phyloP scores from a whole-genome alignment of 169 alveolate genomes.

The Miamiensis avidus region DNA sequence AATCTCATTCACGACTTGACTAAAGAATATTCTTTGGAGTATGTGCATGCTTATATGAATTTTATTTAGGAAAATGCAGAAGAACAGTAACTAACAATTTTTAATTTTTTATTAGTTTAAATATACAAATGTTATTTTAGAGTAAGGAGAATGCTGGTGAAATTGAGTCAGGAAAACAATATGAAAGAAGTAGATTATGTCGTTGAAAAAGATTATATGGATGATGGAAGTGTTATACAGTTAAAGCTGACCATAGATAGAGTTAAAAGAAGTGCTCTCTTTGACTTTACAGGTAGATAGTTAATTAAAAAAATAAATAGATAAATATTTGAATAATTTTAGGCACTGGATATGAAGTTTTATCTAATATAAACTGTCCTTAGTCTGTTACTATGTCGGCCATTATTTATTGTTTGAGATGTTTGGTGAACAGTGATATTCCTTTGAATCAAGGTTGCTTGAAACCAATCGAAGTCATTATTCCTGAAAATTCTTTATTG shows the following conservation, averaged over 20 bases:
- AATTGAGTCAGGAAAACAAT: conserved; percentile 41
- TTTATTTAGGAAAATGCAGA: conserved; percentile 71
- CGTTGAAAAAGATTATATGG: conserved; percentile 79
- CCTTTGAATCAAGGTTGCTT: conserved; percentile 89
- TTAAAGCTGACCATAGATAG: conserved; percentile 69
- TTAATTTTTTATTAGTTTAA: neutral
- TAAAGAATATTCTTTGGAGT: conserved; percentile 55
- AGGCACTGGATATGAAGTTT: conserved; percentile 63
- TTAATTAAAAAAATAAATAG: neutral
- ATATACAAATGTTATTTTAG: conserved; percentile 5
- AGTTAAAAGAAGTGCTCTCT: conserved; percentile 48
- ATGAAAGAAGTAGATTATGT: conserved; percentile 49
- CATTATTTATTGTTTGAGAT: conserved; percentile 83
- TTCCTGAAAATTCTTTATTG: conserved; percentile 70
- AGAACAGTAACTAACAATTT: neutral
- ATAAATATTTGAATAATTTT: neutral
- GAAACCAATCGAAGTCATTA: conserved; percentile 68
- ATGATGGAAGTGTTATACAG: conserved; percentile 79
- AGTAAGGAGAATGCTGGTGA: conserved; percentile 65
- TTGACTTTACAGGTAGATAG: conserved; percentile 67
- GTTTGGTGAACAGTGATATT: conserved; percentile 77
- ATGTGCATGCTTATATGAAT: conserved; percentile 76
- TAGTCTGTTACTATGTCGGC: conserved; percentile 81
- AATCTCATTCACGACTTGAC: conserved; percentile 54
- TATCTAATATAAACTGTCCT: conserved; percentile 80